These are phyloP conservation scores for Globisporangium takayamanum DNA, from an alignment of 352 stramenopile genomes.

Conservation along the genomic window DNA sequence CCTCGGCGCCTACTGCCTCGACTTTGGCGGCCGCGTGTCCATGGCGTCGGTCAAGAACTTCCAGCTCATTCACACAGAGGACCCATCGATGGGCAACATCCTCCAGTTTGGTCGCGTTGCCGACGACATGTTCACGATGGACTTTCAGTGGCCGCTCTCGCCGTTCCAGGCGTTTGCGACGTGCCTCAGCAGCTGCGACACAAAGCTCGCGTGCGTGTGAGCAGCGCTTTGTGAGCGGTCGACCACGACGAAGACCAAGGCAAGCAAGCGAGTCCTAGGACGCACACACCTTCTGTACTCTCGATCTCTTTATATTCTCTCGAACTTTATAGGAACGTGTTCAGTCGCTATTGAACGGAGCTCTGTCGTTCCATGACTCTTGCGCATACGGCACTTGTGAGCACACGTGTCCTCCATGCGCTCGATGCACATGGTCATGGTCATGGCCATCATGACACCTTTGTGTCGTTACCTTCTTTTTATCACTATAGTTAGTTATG, in stretches of 20 bases:
- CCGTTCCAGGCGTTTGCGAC: constrained; percentile 87
- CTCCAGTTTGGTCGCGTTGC: constrained; percentile 87
- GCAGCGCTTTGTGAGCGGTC: not conserved
- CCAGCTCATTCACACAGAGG: constrained; percentile 80
- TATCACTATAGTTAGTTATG: no score
- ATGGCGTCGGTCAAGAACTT: constrained; percentile 89
- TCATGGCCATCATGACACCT: no score
- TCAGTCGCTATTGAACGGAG: no score
- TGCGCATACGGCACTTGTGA: no score
- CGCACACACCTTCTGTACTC: no score
- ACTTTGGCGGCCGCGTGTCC: constrained; percentile 71
- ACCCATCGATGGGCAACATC: constrained; percentile 82
- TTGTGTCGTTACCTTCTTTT: no score
- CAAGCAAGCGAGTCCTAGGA: no score
- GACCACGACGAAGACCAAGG: not conserved
- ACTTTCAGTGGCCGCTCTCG: constrained; percentile 86
- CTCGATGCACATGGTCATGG: no score
- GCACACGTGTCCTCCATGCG: no score
- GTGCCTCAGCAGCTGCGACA: constrained; percentile 86
- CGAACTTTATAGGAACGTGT: no score
- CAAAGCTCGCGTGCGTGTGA: constrained; percentile 85
- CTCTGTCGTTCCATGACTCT: no score
- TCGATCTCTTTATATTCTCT: no score
- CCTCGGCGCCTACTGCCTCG: constrained; percentile 78
- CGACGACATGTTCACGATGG: constrained; percentile 89